phyloP scores from a whole-genome alignment of 495 filamentous ascomycete species.

The Sporormia fimetaria region DNA sequence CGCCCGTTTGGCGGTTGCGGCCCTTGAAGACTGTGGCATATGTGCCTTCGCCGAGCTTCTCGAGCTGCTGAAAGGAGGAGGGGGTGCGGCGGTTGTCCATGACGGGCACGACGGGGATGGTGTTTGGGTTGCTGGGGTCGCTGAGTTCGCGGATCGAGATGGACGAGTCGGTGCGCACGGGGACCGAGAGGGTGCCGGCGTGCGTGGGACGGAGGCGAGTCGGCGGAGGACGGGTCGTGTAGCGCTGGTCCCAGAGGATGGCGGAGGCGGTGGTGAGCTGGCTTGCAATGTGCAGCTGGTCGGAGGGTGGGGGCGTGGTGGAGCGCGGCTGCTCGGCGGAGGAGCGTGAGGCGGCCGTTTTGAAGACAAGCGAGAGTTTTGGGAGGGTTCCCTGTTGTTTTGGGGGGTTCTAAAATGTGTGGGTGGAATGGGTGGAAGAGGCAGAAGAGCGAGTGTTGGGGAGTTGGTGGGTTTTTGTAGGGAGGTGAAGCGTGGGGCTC shows the following conservation, averaged over 20 bases:
- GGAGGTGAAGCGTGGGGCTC: too few species aligned
- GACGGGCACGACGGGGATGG: conserved; percentile 21
- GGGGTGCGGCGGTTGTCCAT: conserved; percentile 81
- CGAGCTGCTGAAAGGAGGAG: conserved; percentile 95
- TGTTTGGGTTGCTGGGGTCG: conserved; percentile 30
- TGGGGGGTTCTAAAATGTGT: too few species aligned
- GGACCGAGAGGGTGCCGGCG: conserved; percentile 32
- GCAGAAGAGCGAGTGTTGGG: too few species aligned
- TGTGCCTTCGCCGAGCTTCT: conserved; percentile 95
- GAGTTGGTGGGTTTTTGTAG: too few species aligned
- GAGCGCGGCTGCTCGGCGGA: conserved; percentile 14
- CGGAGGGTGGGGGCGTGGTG: conserved; percentile 22
- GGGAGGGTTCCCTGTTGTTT: too few species aligned
- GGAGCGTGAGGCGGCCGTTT: conserved; percentile 23
- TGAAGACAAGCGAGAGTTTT: conserved; percentile 5
- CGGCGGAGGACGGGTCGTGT: conserved; percentile 31
- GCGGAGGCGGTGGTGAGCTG: conserved; percentile 33
- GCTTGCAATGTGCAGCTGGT: conserved; percentile 28
- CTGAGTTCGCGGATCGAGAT: conserved; percentile 32
- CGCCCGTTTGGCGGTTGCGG: conserved; percentile 35
- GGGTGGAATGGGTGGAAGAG: too few species aligned
- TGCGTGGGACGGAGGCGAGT: conserved; percentile 31
- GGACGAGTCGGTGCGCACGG: conserved; percentile 33
- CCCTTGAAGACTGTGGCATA: conserved; percentile 75
- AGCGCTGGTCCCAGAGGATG: conserved; percentile 35